Evolutionary conservation across 2,329 filamentous ascomycete species (phyloP), one percentile per base, ranked within the genome.

Genomic region (Fusarium tuaranense): DNA sequence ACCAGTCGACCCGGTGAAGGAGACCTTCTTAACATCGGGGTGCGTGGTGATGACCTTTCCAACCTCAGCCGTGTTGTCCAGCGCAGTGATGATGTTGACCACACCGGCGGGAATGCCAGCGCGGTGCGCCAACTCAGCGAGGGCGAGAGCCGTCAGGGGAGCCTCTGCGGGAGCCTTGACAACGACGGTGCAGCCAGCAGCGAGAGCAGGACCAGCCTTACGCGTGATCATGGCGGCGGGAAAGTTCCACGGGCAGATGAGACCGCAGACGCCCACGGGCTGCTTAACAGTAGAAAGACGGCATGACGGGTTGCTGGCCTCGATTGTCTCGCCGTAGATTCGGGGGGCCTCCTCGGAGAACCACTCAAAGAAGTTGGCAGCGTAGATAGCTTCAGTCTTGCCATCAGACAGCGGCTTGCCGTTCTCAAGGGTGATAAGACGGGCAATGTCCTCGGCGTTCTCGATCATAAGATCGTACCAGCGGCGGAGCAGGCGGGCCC

Each of bases 91-190:
- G 71, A 98, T 87, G 84, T 98, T 98, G 71, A 98, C 90, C 2
- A 97, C 95, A 48, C 95, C 95, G 76, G 92, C 91, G 32, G 95
- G 95, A 39, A 98, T 92, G 30, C 95, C 95, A 16, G 95, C 95
- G 36, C 95, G 92, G 78, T 93, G 89, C 8, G 92, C 94, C 48
- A 98, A 89, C 83, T 97, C 95, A 3, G 94, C 94, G 32, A 98
- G 84, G 3, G 95, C 95, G 57, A 97, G 92, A 1, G 94, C 91
- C 25, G 95, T 97, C 81, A 96, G 95, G 0, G 95, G 95, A 5
- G 95, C 97, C 86, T 98, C 95, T 41, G 93, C 92, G 2, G 95
- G 95, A 39, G 94, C 93, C 84, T 98, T 98, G 73, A 91, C 91
- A 1, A 98, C 95, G 88, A 94, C 89, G 4, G 92, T 93, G 82